phyloP scores from a whole-genome alignment of 768 basidiomycete species.

The Leccinum pellstonianum region DNA sequence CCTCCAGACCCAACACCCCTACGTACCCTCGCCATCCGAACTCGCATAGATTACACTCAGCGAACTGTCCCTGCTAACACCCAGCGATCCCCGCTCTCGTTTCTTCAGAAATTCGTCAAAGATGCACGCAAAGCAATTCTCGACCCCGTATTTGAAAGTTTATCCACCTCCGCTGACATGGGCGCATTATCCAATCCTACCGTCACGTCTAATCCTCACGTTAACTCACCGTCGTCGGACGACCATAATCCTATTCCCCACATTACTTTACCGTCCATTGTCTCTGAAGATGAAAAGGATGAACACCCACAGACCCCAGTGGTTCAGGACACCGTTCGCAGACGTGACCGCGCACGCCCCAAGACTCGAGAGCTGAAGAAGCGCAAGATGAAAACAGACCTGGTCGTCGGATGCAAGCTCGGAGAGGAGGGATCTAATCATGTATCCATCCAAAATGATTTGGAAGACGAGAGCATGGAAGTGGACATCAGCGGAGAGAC shows the following conservation, averaged over 20 bases:
- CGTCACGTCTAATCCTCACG: slow-evolving; percentile 27
- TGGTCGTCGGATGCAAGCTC: slow-evolving; percentile 32
- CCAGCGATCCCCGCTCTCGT: slow-evolving; percentile 48
- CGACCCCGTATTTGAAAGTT: slow-evolving; percentile 38
- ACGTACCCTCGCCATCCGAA: slow-evolving; percentile 42
- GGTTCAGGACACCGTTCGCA: slow-evolving; percentile 23
- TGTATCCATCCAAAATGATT: slow-evolving; percentile 55
- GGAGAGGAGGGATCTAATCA: slow-evolving; percentile 35
- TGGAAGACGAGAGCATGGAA: slow-evolving; percentile 59
- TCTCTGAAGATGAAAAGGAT: slow-evolving; percentile 37
- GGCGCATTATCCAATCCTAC: slow-evolving; percentile 27
- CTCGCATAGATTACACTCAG: slow-evolving; percentile 37
- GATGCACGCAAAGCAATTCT: slow-evolving; percentile 49
- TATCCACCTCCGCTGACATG: slow-evolving; percentile 19
- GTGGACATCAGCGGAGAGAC: slow-evolving; percentile 52
- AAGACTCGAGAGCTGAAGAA: slow-evolving; percentile 59
- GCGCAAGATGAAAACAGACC: slow-evolving; percentile 40
- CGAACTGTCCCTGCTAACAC: slow-evolving; percentile 38
- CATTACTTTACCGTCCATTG: slow-evolving; percentile 24
- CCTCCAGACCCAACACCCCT: slow-evolving; percentile 54
- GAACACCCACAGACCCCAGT: slow-evolving; percentile 7
- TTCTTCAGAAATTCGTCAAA: slow-evolving; percentile 59
- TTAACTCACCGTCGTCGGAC: slow-evolving; percentile 24
- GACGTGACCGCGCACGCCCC: slow-evolving; percentile 45
- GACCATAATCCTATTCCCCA: slow-evolving; percentile 19